phyloP scores from a whole-genome alignment of 2,329 filamentous ascomycete species.

The Colletotrichum tanaceti region DNA sequence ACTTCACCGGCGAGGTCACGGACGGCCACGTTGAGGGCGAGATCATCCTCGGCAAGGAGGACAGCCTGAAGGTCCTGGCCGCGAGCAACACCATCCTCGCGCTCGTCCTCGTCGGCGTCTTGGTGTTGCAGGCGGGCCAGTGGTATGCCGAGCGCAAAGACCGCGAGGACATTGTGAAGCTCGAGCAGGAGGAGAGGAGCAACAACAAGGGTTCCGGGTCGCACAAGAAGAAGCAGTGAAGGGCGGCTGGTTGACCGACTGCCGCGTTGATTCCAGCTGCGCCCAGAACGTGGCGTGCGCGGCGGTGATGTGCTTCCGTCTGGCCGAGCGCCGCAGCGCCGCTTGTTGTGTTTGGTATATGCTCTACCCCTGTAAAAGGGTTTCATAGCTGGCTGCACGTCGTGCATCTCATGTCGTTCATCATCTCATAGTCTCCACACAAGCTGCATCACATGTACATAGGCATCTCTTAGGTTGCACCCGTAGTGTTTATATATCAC shows the following conservation, averaged over 20 bases:
- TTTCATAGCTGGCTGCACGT: no score
- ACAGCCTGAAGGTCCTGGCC: conserved; percentile 88
- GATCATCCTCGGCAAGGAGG: conserved; percentile 81
- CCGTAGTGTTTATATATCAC: conserved; percentile 13
- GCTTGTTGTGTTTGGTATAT: no score
- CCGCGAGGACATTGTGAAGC: conserved; percentile 78
- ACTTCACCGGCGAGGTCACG: conserved; percentile 54
- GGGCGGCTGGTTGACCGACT: not conserved
- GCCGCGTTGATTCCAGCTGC: no score
- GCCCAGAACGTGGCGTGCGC: not conserved
- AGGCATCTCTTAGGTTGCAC: not conserved
- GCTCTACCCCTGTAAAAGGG: not conserved
- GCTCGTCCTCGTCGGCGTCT: conserved; percentile 87
- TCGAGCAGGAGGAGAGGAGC: conserved; percentile 60
- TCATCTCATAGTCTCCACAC: not conserved
- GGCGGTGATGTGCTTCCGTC: not conserved
- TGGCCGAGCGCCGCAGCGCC: not conserved
- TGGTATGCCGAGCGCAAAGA: conserved; percentile 99
- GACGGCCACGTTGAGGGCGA: conserved; percentile 64
- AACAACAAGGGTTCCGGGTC: conserved; percentile 23
- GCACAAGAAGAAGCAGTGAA: conserved; percentile 42
- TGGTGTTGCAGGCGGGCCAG: conserved; percentile 94
- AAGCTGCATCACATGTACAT: not conserved
- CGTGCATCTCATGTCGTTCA: not conserved
- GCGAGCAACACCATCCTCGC: conserved; percentile 97